Conservation (phyloP, 805 yeast species). For the Ogataea trehalophila region DNA sequence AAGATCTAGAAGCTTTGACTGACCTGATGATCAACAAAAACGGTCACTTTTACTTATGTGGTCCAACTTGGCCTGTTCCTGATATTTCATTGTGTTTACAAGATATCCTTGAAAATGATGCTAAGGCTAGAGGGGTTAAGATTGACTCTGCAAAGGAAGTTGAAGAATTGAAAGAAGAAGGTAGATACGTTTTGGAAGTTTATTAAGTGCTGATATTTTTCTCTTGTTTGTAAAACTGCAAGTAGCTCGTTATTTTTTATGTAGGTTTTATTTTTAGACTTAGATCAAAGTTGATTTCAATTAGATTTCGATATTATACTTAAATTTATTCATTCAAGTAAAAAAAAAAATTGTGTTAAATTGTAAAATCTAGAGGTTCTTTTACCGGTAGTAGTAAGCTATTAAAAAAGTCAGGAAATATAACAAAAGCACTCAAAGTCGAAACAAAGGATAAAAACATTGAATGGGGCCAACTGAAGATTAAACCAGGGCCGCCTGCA, state of each 20-base stretch:
- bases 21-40: constrained; percentile 72
- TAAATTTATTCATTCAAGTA: too few species aligned
- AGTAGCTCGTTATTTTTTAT: background rate
- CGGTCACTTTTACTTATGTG: constrained; percentile 94
- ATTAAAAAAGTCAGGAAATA: too few species aligned
- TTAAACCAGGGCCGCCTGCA: constrained; percentile 54
- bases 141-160: constrained; percentile 75
- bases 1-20: constrained; percentile 64
- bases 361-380: too few species aligned
- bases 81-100: constrained; percentile 87
- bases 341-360: too few species aligned
- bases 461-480: constrained; percentile 38
- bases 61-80: constrained; percentile 99
- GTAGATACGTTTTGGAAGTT: constrained; percentile 90
- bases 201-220: constrained; percentile 41
- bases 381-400: too few species aligned
- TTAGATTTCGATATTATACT: too few species aligned
- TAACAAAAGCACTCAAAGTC: too few species aligned
- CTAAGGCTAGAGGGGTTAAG: constrained; percentile 57
- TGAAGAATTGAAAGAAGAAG: constrained; percentile 89
- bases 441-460: constrained; percentile 9
- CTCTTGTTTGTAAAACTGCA: background rate
- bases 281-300: too few species aligned
- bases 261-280: background rate
- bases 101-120: constrained; percentile 72